These are phyloP conservation scores for Podila minutissima DNA, from an alignment of 192 early-diverging fungal species.

Conservation along the genomic window DNA sequence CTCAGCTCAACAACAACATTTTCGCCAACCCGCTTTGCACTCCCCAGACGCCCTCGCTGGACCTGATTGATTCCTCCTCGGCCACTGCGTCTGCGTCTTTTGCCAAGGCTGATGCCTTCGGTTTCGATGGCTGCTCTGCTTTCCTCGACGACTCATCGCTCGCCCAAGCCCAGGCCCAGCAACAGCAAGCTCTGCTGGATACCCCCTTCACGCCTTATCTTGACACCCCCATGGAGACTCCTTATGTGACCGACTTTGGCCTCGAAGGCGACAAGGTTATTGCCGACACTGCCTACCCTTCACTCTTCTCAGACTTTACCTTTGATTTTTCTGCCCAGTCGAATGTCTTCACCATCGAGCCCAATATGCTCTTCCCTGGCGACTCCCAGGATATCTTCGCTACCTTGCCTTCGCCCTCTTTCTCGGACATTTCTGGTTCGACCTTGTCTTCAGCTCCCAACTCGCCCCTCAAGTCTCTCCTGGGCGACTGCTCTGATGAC, in stretches of 20 bases:
- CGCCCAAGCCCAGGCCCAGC: slow-evolving; percentile 4
- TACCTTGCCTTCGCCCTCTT: slow-evolving; percentile 3
- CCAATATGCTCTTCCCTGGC: slow-evolving; percentile 25
- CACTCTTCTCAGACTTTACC: slow-evolving; percentile 36
- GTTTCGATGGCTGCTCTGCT: slow-evolving; percentile 42
- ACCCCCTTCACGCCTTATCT: slow-evolving; percentile 40
- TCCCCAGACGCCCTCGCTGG: slow-evolving; percentile 37
- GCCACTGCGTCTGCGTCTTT: not conserved
- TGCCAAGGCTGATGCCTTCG: slow-evolving; percentile 3
- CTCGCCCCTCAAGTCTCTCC: slow-evolving; percentile 15
- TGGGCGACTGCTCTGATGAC: slow-evolving; percentile 12
- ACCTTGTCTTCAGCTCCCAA: slow-evolving; percentile 13
- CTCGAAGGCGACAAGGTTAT: slow-evolving; percentile 12
- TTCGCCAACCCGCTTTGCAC: slow-evolving; percentile 38
- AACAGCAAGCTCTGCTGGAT: slow-evolving; percentile 21
- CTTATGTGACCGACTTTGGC: slow-evolving; percentile 17
- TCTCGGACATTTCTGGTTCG: slow-evolving; percentile 7
- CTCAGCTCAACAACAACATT: slow-evolving; percentile 1
- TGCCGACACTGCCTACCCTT: not conserved
- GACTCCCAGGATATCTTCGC: not conserved
- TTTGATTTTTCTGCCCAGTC: slow-evolving; percentile 12
- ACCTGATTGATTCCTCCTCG: slow-evolving; percentile 1
- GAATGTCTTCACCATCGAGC: slow-evolving; percentile 19
- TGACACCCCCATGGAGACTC: slow-evolving; percentile 31
- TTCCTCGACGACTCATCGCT: slow-evolving; percentile 22